Evolutionary conservation across 2,329 filamentous ascomycete genomes (phyloP).

Genomic region (Parascedosporium putredinis): DNA sequence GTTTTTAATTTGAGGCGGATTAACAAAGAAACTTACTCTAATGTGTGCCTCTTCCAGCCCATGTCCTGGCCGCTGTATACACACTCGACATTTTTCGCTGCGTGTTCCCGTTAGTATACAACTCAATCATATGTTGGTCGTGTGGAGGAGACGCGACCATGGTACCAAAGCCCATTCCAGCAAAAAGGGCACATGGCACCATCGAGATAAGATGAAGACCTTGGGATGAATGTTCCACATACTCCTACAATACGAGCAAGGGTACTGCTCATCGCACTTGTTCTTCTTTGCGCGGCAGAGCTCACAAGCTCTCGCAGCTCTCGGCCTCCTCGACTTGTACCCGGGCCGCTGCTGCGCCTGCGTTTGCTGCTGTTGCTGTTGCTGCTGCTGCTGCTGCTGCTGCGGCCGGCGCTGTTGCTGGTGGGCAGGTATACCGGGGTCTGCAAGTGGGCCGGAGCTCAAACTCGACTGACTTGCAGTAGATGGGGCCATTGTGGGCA

Average conservation of each 20-base stretch:
- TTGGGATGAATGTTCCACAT: too few relatives aligned
- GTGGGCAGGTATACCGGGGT: too few relatives aligned
- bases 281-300: slow-evolving; percentile 36
- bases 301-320: slow-evolving; percentile 35
- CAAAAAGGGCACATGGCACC: too few relatives aligned
- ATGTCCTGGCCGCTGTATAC: slow-evolving; percentile 18
- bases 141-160: too few relatives aligned
- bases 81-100: slow-evolving; percentile 15
- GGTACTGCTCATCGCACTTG: slow-evolving; percentile 34
- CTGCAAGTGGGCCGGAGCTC: too few relatives aligned
- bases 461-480: not conserved
- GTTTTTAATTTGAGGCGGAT: too few relatives aligned
- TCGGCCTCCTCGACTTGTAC: slow-evolving; percentile 16
- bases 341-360: not conserved
- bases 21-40: slow-evolving; percentile 13
- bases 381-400: not conserved
- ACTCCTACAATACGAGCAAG: slow-evolving; percentile 16
- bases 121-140: too few relatives aligned
- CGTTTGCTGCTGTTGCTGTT: too few relatives aligned
- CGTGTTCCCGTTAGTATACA: not conserved
- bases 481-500: not conserved
- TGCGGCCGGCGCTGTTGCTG: not conserved
- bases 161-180: too few relatives aligned
- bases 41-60: slow-evolving; percentile 13
- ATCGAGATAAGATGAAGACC: not conserved